Base-by-base conservation (phyloP, 2,329 filamentous ascomycete species). In the Ophiocordyceps robertsii region DNA sequence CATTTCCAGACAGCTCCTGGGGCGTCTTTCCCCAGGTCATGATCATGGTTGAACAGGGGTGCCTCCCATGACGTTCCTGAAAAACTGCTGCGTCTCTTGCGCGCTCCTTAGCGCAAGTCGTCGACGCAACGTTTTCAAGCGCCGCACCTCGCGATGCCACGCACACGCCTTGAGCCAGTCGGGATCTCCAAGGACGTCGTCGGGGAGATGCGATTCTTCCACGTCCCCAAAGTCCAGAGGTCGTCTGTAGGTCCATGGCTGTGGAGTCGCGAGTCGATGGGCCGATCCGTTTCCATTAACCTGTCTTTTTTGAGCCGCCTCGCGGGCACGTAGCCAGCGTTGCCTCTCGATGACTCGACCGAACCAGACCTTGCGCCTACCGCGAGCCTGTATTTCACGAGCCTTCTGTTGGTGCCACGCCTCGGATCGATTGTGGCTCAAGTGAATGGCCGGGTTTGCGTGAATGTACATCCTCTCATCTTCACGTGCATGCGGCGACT, bases 371-470 rank as follows among this genome's bases (percentile, higher is more conserved):
- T 79, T 79, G 16, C 70, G 63, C 3, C 59, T 61, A 5, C 66
- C 67, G 2, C 75, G 68, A 2, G 54, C 54, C 33, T 57, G 51
- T 29, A 79, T 75, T 44, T 79, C 73, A 1, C 54, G 51, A 30
- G 65, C 59, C 46, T 77, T 79, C 14, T 56, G 53, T 13, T 50
- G 53, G 40, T 66, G 58, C 72, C 73, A 77, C 16, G 58, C 56
- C 4, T 63, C 51, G 0, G 68, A 63, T 37, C 63, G 62, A 2
- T 57, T 57, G 37, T 67, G 62, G 1, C 62, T 62, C 56, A 65
- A 69, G 41, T 73, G 68, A 2, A 69, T 61, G 2, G 66, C 65
- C 0, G 73, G 75, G 51, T 80, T 69, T 3, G 75, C 60, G 39
- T 65, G 58, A 1, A 63, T 56, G 47, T 65, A 77, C 6, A 63